phyloP scores from a whole-genome alignment of 2,329 filamentous ascomycete genomes.

The Emmonsia crescens region DNA sequence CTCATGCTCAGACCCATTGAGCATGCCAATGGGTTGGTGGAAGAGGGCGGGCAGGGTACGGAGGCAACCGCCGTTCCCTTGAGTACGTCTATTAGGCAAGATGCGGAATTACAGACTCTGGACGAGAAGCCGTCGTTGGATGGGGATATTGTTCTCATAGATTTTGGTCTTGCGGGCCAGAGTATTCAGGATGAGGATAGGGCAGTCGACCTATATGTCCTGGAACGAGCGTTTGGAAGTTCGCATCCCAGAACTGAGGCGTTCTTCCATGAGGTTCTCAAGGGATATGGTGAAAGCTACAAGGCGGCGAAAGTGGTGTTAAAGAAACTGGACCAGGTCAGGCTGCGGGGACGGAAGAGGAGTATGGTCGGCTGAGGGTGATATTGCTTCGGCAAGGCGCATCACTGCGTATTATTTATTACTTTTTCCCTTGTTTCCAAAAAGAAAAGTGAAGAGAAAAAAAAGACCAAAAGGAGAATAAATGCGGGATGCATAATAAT shows the following conservation, averaged over 20 bases:
- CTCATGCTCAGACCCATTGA: slow-evolving; percentile 60
- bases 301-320: slow-evolving; percentile 66
- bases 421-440: background rate
- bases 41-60: slow-evolving; percentile 11
- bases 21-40: slow-evolving; percentile 4
- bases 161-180: slow-evolving; percentile 82
- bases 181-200: slow-evolving; percentile 79
- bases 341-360: slow-evolving; percentile 87
- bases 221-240: slow-evolving; percentile 88
- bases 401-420: background rate
- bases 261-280: slow-evolving; percentile 62
- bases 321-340: slow-evolving; percentile 78
- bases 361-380: slow-evolving; percentile 73
- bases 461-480: background rate
- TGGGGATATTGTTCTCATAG: slow-evolving; percentile 80
- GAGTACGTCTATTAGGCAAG: background rate
- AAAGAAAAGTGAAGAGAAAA: too few species aligned
- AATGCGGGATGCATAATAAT: background rate
- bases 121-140: slow-evolving; percentile 30
- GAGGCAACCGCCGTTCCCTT: slow-evolving; percentile 10
- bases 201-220: slow-evolving; percentile 89
- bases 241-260: slow-evolving; percentile 80
- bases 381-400: background rate
- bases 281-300: slow-evolving; percentile 61
- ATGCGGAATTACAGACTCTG: background rate